Evolutionary conservation across 768 basidiomycete genomes (phyloP).

Genomic region (Termitomyces bulborhizus): DNA sequence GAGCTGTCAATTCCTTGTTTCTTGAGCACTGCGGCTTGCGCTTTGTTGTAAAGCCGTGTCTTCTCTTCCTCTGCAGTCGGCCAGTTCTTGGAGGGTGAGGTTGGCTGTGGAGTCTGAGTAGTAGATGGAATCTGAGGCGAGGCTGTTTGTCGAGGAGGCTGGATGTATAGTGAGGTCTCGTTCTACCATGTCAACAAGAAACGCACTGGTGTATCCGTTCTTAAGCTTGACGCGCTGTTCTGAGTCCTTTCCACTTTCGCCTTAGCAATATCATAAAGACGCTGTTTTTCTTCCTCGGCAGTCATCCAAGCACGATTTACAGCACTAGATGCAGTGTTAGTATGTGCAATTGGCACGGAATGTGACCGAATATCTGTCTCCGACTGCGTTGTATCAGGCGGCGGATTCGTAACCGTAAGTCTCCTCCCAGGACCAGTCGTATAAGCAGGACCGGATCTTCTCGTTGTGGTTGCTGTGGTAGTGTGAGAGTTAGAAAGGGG

Average conservation of each 20-base stretch:
- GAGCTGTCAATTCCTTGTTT: conserved; percentile 39
- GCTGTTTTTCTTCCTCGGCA: conserved; percentile 60
- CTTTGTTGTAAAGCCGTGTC: conserved; percentile 57
- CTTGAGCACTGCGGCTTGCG: conserved; percentile 54
- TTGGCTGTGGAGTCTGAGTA: conserved; percentile 13
- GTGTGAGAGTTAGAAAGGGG: conserved; percentile 3
- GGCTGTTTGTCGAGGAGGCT: conserved; percentile 19
- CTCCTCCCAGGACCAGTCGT: conserved; percentile 14
- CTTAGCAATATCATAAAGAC: conserved; percentile 58
- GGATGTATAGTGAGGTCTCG: not conserved
- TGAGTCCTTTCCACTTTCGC: conserved; percentile 54
- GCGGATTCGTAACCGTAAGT: conserved; percentile 36
- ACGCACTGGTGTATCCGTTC: conserved; percentile 26
- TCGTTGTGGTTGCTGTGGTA: conserved; percentile 9
- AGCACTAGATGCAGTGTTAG: conserved; percentile 1
- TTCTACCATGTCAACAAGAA: not conserved
- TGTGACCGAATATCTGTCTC: conserved; percentile 5
- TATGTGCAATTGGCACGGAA: not conserved
- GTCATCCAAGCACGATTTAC: conserved; percentile 38
- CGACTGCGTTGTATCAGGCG: conserved; percentile 22
- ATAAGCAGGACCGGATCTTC: conserved; percentile 16
- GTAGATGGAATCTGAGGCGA: conserved; percentile 11
- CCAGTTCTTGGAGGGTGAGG: conserved; percentile 33
- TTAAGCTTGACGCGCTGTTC: conserved; percentile 10
- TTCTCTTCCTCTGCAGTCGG: conserved; percentile 75